phyloP scores from a whole-genome alignment of 495 filamentous ascomycete species.

The Aspergillus panamensis region DNA sequence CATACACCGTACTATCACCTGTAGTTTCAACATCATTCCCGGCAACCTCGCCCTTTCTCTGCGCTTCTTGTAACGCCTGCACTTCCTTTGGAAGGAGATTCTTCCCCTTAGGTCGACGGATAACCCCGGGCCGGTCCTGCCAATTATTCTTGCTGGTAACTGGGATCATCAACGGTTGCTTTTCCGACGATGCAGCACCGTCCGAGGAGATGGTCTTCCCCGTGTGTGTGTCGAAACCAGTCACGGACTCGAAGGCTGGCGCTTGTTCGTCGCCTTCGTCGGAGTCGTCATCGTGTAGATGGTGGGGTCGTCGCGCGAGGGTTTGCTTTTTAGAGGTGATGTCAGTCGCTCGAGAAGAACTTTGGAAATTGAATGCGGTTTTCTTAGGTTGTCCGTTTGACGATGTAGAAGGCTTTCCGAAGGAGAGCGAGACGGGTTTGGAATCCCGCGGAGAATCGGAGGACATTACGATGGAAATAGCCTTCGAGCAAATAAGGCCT shows the following conservation, averaged over 20 bases:
- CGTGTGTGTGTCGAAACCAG: conserved; percentile 55
- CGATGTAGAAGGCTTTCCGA: conserved; percentile 9
- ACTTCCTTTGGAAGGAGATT: conserved; percentile 52
- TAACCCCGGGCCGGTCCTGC: conserved; percentile 52
- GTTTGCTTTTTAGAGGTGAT: conserved; percentile 15
- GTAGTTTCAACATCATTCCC: conserved; percentile 36
- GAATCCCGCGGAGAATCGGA: conserved; percentile 12
- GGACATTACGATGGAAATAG: conserved; percentile 8
- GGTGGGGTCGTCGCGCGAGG: conserved; percentile 37
- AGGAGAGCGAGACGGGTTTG: conserved; percentile 34
- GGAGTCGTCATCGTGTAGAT: conserved; percentile 39
- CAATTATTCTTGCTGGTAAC: conserved; percentile 68
- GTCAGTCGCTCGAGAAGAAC: conserved; percentile 20
- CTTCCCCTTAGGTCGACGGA: conserved; percentile 49
- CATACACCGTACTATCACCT: conserved; percentile 42
- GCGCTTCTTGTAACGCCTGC: conserved; percentile 42
- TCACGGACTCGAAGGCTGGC: conserved; percentile 49
- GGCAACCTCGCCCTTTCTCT: conserved; percentile 30
- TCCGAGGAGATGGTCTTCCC: conserved; percentile 52
- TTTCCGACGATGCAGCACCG: conserved; percentile 25
- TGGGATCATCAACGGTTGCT: conserved; percentile 59
- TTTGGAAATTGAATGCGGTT: conserved; percentile 35
- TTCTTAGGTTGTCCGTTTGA: conserved; percentile 29
- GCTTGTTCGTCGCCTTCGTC: conserved; percentile 45
- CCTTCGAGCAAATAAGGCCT: background rate